These are phyloP conservation scores for Melaleuca alternifolia DNA, from an alignment of 345 rosid genomes.

Conservation along the genomic window DNA sequence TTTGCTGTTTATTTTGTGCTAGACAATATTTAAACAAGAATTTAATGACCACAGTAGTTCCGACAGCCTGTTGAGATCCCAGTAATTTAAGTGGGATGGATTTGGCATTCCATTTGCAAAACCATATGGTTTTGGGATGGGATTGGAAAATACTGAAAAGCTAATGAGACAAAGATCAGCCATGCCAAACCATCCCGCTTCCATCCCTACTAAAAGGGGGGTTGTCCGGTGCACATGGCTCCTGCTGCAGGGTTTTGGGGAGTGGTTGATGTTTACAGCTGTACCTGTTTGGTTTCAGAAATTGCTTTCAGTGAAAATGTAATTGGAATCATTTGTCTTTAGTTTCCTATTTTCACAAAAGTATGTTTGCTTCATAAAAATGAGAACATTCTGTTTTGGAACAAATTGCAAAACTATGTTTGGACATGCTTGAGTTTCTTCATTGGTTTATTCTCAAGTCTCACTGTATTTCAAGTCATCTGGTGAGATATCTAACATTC, in stretches of 20 bases:
- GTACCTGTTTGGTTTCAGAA: background rate
- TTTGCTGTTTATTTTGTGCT: background rate
- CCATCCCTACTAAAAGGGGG: background rate
- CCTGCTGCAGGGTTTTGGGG: background rate
- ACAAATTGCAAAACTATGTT: background rate
- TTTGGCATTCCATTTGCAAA: background rate
- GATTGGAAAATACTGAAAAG: background rate
- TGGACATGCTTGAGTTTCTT: background rate
- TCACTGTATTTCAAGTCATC: background rate
- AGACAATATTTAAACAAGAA: background rate
- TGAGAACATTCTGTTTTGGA: background rate
- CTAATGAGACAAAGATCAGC: background rate
- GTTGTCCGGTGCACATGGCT: background rate
- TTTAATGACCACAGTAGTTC: background rate
- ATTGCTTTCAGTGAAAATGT: background rate
- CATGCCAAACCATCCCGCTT: background rate
- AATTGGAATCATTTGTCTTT: background rate
- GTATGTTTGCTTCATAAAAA: background rate
- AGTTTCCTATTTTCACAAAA: background rate
- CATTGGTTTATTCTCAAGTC: background rate
- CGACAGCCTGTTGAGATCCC: background rate
- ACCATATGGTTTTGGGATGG: background rate
- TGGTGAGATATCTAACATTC: background rate
- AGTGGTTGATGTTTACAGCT: background rate
- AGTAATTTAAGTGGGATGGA: background rate